These are phyloP conservation scores for Goffeauzyma gilvescens DNA, from an alignment of 768 basidiomycete genomes.

Conservation along the genomic window DNA sequence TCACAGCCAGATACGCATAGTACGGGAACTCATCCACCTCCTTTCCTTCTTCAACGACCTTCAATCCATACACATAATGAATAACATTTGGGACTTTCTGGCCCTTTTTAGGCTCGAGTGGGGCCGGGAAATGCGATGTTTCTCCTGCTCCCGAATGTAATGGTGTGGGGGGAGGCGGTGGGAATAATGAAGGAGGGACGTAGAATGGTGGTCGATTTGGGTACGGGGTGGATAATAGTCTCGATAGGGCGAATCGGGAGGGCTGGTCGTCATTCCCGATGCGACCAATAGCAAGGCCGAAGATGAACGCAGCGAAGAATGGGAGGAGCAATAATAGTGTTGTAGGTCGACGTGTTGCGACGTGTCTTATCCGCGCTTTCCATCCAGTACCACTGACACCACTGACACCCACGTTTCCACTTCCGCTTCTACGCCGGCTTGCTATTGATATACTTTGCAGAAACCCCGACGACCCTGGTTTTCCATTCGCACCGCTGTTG, in stretches of 20 bases:
- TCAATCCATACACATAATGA: conserved; percentile 32
- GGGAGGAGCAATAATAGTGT: too few species aligned
- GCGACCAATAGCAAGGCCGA: neutral
- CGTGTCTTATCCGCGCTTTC: too few species aligned
- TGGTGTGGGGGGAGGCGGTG: conserved; percentile 11
- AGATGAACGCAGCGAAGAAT: conserved; percentile 3
- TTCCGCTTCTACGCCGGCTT: too few species aligned
- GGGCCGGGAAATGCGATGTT: conserved; percentile 18
- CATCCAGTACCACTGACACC: too few species aligned
- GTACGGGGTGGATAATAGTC: neutral
- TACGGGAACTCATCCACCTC: conserved; percentile 28
- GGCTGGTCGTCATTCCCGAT: too few species aligned
- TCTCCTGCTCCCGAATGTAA: conserved; percentile 1
- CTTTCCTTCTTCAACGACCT: conserved; percentile 10
- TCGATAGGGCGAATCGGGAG: too few species aligned
- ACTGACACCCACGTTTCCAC: too few species aligned
- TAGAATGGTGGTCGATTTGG: conserved; percentile 13
- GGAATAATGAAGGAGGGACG: conserved; percentile 13
- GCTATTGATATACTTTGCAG: too few species aligned
- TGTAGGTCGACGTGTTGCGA: too few species aligned
- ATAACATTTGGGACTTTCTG: conserved; percentile 28
- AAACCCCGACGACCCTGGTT: too few species aligned
- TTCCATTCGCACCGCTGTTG: too few species aligned
- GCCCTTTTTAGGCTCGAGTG: conserved; percentile 11
- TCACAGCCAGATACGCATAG: conserved; percentile 32